Conservation (phyloP, 352 stramenopile genomes). For the Phytopythium vexans region DNA sequence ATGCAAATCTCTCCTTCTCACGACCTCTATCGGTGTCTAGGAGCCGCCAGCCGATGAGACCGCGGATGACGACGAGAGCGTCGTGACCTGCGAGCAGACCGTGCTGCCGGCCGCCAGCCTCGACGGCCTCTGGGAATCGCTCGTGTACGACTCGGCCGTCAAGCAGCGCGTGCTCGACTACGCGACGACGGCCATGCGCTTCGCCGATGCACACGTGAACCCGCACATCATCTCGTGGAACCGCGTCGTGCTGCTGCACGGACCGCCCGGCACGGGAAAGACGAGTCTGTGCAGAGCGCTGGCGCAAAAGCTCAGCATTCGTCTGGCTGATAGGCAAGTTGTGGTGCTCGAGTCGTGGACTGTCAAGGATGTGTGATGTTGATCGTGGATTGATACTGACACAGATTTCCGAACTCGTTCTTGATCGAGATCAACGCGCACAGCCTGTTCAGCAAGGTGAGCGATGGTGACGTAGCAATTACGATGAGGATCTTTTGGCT, state of each 20-base stretch:
- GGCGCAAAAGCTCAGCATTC: conserved; percentile 91
- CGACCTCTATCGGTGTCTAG: conserved; percentile 11
- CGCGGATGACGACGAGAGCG: conserved; percentile 74
- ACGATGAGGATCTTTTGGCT: not conserved
- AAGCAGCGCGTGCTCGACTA: conserved; percentile 88
- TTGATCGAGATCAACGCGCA: conserved; percentile 93
- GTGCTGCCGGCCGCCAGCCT: conserved; percentile 62
- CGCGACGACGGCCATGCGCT: conserved; percentile 88
- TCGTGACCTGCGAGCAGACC: conserved; percentile 77
- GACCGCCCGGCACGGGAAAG: conserved; percentile 91
- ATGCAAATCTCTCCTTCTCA: not conserved
- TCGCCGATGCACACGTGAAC: conserved; percentile 83
- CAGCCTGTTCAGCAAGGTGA: conserved; percentile 89
- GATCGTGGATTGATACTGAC: not conserved
- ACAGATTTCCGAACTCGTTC: conserved; percentile 58
- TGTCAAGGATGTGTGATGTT: conserved; percentile 2
- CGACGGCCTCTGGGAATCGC: conserved; percentile 77
- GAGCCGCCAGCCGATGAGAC: conserved; percentile 70
- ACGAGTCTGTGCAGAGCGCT: conserved; percentile 91
- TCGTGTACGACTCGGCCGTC: conserved; percentile 81
- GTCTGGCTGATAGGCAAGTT: conserved; percentile 59
- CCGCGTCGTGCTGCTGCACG: conserved; percentile 89
- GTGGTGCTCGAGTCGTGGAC: not conserved
- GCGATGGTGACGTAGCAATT: not conserved
- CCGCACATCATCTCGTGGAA: conserved; percentile 91